These are phyloP conservation scores for Holtermannia corniformis DNA, from an alignment of 768 basidiomycete genomes.

Conservation along the genomic window DNA sequence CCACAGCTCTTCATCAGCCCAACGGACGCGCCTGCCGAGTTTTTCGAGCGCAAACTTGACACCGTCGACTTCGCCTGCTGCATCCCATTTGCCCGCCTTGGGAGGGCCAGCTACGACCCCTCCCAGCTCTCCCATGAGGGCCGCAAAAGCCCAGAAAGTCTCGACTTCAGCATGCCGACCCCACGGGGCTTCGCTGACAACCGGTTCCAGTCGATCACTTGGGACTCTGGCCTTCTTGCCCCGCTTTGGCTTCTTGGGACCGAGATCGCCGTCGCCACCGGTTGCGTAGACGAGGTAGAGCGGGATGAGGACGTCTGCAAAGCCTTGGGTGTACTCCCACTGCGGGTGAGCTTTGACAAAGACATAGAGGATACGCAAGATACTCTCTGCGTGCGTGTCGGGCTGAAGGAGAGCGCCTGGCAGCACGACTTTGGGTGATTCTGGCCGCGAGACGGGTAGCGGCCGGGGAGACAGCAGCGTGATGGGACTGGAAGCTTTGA, in stretches of 20 bases:
- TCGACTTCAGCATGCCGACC: slow-evolving; percentile 23
- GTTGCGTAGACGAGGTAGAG: slow-evolving; percentile 17
- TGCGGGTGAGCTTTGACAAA: slow-evolving; percentile 12
- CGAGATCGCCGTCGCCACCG: background rate
- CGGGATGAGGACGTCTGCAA: slow-evolving; percentile 13
- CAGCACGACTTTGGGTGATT: background rate
- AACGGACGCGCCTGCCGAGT: background rate
- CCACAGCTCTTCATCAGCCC: slow-evolving; percentile 2
- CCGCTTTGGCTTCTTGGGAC: background rate
- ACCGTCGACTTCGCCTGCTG: background rate
- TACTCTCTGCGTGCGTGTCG: slow-evolving; percentile 17
- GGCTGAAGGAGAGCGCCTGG: slow-evolving; percentile 8
- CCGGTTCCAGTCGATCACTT: background rate
- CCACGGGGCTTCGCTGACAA: slow-evolving; percentile 1
- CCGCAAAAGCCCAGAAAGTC: slow-evolving; percentile 27
- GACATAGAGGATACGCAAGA: slow-evolving; percentile 17
- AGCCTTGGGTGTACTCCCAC: slow-evolving; percentile 6
- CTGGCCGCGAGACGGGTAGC: slow-evolving; percentile 2
- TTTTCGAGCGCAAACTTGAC: background rate
- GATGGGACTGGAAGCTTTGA: slow-evolving; percentile 7
- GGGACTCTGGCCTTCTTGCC: background rate
- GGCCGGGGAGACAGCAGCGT: slow-evolving; percentile 20
- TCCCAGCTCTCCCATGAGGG: slow-evolving; percentile 27
- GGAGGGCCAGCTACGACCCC: slow-evolving; percentile 5
- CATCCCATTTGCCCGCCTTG: background rate